Evolutionary conservation across 2,329 filamentous ascomycete genomes (phyloP).

Genomic region (Fusarium newnesense): DNA sequence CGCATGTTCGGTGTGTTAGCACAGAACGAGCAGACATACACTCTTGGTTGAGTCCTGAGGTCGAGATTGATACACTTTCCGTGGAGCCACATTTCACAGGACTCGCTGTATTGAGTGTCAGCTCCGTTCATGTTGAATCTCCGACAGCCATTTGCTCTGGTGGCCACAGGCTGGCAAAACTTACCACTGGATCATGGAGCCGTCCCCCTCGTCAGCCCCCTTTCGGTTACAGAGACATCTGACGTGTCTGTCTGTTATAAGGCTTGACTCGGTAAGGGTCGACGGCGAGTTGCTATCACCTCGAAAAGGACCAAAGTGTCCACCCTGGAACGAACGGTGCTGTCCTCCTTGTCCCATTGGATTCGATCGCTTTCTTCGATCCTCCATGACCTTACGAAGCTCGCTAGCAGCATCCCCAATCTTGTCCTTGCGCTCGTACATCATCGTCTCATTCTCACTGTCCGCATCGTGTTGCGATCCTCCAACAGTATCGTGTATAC

Average conservation of each 20-base stretch:
- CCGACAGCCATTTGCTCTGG: background rate
- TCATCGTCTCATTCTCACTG: slow-evolving; percentile 69
- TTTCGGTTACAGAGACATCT: slow-evolving; percentile 67
- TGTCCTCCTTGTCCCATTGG: slow-evolving; percentile 46
- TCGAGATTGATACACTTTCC: slow-evolving; percentile 71
- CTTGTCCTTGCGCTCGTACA: slow-evolving; percentile 57
- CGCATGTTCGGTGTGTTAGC: slow-evolving; percentile 67
- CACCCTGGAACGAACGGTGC: slow-evolving; percentile 48
- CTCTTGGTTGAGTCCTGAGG: slow-evolving; percentile 64
- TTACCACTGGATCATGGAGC: slow-evolving; percentile 73
- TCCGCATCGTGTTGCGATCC: slow-evolving; percentile 56
- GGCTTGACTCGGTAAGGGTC: slow-evolving; percentile 61
- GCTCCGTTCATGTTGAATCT: background rate
- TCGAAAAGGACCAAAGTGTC: slow-evolving; percentile 47
- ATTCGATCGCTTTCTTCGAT: slow-evolving; percentile 57
- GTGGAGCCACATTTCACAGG: slow-evolving; percentile 73
- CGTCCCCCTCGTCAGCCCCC: slow-evolving; percentile 57
- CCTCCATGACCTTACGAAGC: slow-evolving; percentile 67
- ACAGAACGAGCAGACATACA: slow-evolving; percentile 73
- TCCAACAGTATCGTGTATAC: slow-evolving; percentile 50
- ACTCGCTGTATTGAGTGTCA: slow-evolving; percentile 59
- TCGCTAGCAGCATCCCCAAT: slow-evolving; percentile 69
- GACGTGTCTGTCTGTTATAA: slow-evolving; percentile 56
- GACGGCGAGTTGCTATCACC: slow-evolving; percentile 61
- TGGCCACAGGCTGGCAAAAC: slow-evolving; percentile 35